phyloP scores from a whole-genome alignment of 257 asterid species.

The Nemophila menziesii region DNA sequence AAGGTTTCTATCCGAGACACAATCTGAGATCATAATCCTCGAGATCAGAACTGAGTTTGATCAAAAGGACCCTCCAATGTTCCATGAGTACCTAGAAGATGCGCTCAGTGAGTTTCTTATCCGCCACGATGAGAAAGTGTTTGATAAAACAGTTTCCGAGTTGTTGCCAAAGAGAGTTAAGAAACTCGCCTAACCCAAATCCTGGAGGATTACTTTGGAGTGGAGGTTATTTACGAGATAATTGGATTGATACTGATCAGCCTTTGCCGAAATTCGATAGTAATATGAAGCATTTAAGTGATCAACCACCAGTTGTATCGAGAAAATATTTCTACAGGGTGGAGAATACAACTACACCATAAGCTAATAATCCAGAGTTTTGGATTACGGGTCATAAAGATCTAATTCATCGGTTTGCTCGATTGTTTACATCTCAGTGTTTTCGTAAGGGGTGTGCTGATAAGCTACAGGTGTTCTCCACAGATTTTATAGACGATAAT shows the following conservation, averaged over 20 bases:
- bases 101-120: constrained; percentile 56
- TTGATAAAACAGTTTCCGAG: constrained; percentile 46
- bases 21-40: constrained; percentile 57
- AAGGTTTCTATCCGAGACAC: constrained; percentile 49
- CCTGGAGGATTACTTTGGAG: constrained; percentile 54
- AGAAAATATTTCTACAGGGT: constrained; percentile 73
- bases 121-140: constrained; percentile 51
- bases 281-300: constrained; percentile 50
- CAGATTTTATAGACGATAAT: constrained; percentile 70
- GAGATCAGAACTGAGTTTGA: constrained; percentile 88
- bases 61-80: constrained; percentile 77
- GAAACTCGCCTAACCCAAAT: constrained; percentile 48
- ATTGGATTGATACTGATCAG: constrained; percentile 79
- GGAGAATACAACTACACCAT: constrained; percentile 83
- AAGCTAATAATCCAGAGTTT: constrained; percentile 63
- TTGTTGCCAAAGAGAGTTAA: constrained; percentile 56
- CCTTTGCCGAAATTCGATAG: constrained; percentile 81
- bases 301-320: constrained; percentile 37
- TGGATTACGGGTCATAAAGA: constrained; percentile 61
- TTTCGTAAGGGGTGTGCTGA: constrained; percentile 32
- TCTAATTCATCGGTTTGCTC: constrained; percentile 55
- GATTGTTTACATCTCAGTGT: constrained; percentile 54
- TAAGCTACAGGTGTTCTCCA: constrained; percentile 61
- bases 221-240: constrained; percentile 48
- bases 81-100: constrained; percentile 42